phyloP scores from a whole-genome alignment of 176 grass and related monocot species.

The Panicum miliaceum region DNA sequence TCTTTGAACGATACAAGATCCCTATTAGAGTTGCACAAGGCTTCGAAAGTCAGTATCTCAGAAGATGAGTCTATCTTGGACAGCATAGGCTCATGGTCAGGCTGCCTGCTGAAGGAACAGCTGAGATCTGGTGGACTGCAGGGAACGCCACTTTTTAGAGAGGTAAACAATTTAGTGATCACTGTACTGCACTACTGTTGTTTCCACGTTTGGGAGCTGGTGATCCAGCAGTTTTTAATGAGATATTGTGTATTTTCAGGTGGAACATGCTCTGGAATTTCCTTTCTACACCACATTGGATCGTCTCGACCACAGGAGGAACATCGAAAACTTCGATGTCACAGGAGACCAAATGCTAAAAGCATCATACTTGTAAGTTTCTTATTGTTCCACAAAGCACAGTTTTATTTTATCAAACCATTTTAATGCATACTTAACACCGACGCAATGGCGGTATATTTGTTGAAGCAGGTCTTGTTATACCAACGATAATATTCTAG shows the following conservation, averaged over 20 bases:
- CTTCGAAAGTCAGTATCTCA: constrained; percentile 59
- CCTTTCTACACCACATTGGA: constrained; percentile 76
- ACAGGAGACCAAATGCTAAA: constrained; percentile 47
- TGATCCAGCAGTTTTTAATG: neutral
- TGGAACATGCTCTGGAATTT: constrained; percentile 63
- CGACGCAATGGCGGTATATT: constrained; percentile 2
- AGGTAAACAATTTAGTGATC: constrained; percentile 48
- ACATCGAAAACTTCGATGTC: constrained; percentile 67
- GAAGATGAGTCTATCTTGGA: constrained; percentile 55
- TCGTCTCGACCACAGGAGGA: constrained; percentile 72
- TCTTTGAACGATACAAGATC: constrained; percentile 56
- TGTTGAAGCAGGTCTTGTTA: constrained; percentile 47
- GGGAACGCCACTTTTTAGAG: constrained; percentile 27
- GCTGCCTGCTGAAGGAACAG: constrained; percentile 50
- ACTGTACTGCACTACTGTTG: neutral
- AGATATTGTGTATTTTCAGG: constrained; percentile 44
- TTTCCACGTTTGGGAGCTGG: neutral
- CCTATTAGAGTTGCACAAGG: constrained; percentile 75
- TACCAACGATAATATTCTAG: constrained; percentile 50
- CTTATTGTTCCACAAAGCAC: neutral
- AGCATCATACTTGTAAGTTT: constrained; percentile 48
- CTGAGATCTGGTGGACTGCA: constrained; percentile 13
- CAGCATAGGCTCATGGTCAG: constrained; percentile 60
- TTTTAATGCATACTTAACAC: neutral
- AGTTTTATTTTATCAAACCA: too few relatives aligned